A percentile compares a stretch with the other conserved stretches of the same genome.
Conservation (phyloP, 306 rosid species). For the Vigna radiata region DNA sequence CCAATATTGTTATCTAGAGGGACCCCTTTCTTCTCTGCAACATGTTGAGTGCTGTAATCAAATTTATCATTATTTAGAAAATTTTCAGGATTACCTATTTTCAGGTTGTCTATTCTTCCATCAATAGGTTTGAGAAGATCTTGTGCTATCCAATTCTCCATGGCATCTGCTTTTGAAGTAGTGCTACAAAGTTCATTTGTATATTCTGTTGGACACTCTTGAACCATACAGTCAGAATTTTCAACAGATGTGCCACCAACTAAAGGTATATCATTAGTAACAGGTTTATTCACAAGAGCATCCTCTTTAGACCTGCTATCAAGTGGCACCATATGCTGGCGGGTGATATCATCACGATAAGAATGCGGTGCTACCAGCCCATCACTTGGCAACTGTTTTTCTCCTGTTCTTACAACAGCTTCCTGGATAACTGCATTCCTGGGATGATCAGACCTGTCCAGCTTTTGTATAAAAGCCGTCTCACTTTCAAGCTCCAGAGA, state of each 20-base stretch:
- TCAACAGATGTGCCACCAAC: slow-evolving; percentile 50
- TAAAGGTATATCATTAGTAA: slow-evolving; percentile 49
- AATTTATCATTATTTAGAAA: slow-evolving; percentile 51
- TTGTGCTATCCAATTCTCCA: slow-evolving; percentile 51
- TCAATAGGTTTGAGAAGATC: slow-evolving; percentile 67
- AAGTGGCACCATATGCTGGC: slow-evolving; percentile 48
- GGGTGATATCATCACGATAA: slow-evolving; percentile 53
- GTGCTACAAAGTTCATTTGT: slow-evolving; percentile 46
- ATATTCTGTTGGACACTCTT: slow-evolving; percentile 60
- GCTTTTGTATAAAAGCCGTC: slow-evolving; percentile 47
- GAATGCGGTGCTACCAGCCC: slow-evolving; percentile 47
- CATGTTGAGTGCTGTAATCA: slow-evolving; percentile 52
- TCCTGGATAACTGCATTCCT: slow-evolving; percentile 51
- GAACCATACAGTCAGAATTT: slow-evolving; percentile 54
- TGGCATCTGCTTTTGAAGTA: slow-evolving; percentile 54
- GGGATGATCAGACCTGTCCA: slow-evolving; percentile 48
- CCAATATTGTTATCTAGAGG: slow-evolving; percentile 51
- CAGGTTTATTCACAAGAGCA: slow-evolving; percentile 46
- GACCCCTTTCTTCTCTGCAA: slow-evolving; percentile 51
- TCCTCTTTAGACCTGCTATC: slow-evolving; percentile 61
- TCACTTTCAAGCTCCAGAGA: slow-evolving; percentile 58
- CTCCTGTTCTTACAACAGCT: slow-evolving; percentile 57
- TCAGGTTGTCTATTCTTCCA: slow-evolving; percentile 58
- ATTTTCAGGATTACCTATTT: slow-evolving; percentile 55
- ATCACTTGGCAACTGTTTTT: slow-evolving; percentile 51